phyloP scores from a whole-genome alignment of 1,139 yeast species.

The Lizanozyma gosingica region DNA sequence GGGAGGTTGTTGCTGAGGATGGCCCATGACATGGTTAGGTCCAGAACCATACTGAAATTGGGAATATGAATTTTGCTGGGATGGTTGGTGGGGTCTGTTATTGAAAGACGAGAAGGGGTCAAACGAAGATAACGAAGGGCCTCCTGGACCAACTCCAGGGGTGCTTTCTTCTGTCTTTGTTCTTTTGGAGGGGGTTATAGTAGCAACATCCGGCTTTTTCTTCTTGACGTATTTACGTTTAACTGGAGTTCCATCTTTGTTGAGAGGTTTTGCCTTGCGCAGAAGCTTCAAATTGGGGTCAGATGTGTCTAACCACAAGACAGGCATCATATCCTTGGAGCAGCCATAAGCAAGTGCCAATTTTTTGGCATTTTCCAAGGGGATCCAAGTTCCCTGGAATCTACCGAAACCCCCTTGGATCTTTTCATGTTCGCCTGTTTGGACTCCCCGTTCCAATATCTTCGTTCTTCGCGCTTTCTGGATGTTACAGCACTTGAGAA shows the following conservation, averaged over 20 bases:
- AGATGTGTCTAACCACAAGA: conserved; percentile 28
- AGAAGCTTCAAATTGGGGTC: conserved; percentile 33
- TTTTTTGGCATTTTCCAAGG: conserved; percentile 47
- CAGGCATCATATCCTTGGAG: conserved; percentile 36
- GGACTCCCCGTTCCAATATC: conserved; percentile 85
- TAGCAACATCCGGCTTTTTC: conserved; percentile 22
- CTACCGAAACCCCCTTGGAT: conserved; percentile 97
- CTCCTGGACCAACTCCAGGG: conserved; percentile 3
- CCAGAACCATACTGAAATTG: neutral
- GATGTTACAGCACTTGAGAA: conserved; percentile 85
- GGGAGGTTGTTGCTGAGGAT: conserved; percentile 3
- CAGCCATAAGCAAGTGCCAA: conserved; percentile 36
- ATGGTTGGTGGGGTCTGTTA: neutral
- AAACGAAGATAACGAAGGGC: too few species aligned
- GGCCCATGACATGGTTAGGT: conserved; percentile 1
- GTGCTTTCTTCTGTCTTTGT: conserved; percentile 13
- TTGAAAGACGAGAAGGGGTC: conserved; percentile 7
- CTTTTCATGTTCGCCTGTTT: conserved; percentile 78
- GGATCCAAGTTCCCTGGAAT: conserved; percentile 98
- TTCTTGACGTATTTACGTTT: conserved; percentile 36
- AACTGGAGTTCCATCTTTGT: conserved; percentile 37
- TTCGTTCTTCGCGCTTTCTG: conserved; percentile 92
- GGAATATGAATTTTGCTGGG: conserved; percentile 9
- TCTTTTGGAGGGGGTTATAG: conserved; percentile 26
- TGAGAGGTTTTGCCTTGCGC: conserved; percentile 26